Evolutionary conservation across 306 rosid species (phyloP), one percentile per base, ranked within the genome.

Genomic region (Begonia fuchsioides): DNA sequence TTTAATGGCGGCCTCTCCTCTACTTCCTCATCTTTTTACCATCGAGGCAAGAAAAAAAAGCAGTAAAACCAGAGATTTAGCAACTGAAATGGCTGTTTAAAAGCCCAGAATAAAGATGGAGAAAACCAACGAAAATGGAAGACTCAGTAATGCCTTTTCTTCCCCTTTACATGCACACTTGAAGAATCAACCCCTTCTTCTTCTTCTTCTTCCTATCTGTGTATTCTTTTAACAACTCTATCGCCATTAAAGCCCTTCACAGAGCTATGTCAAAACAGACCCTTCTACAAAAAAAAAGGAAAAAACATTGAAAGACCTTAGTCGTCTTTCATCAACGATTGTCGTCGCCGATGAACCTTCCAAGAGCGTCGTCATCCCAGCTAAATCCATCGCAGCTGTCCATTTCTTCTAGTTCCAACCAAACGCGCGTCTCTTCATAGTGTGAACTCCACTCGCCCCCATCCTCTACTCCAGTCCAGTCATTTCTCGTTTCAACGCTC

Each of bases 341-440:
- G 59, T 59, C 67, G 12, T 68, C 81, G 0, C 72, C 67, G 1
- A 74, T 18, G 52, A 78, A 71, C 59, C 64, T 68, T 1, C 61
- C 76, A 43, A 78, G 64, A 11, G 61, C 50, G 1, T 60, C 67
- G 9, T 68, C 76, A 40, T 74, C 71, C 75, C 72, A 58, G 51
- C 55, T 35, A 8, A 40, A 39, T 41, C 11, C 52, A 46, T 65
- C 18, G 5, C 64, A 13, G 38, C 58, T 62, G 15, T 12, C 46
- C 52, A 32, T 13, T 38, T 16, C 52, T 8, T 38, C 44, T 13
- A 8, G 38, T 13, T n/a, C 48, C 19, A 47, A 8, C 53, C 52
- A 44, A 20, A 39, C 55, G 19, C 59, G 49, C 62, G 67, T 44
- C 35, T 5, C 64, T 38, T 15, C 68, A 6, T 58, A 49, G 2